These are phyloP conservation scores for Plectranthus barbatus DNA, from an alignment of 257 asterid genomes.

Conservation along the genomic window DNA sequence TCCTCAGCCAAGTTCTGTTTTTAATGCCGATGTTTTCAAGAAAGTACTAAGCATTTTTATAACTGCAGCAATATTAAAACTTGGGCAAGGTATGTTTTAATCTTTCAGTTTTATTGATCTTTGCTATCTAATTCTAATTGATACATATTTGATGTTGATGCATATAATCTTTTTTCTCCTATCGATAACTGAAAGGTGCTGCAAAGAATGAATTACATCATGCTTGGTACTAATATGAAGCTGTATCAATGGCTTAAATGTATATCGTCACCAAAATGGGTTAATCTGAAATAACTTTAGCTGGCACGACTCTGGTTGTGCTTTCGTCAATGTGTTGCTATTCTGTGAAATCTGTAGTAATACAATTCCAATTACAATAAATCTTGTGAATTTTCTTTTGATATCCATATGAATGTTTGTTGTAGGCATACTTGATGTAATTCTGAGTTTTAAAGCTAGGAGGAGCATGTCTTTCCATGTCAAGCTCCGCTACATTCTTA, in stretches of 20 bases:
- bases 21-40: no score
- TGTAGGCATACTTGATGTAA: slow-evolving; percentile 87
- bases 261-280: neutral
- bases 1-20: slow-evolving; percentile 56
- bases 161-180: neutral
- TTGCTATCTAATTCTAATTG: neutral
- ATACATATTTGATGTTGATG: neutral
- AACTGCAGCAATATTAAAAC: slow-evolving; percentile 93
- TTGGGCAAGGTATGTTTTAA: slow-evolving; percentile 73
- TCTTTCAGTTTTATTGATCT: slow-evolving; percentile 1
- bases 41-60: slow-evolving; percentile 85
- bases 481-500: slow-evolving; percentile 80
- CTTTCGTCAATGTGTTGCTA: neutral
- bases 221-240: neutral
- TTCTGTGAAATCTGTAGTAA: slow-evolving; percentile 1
- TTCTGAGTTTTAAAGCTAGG: slow-evolving; percentile 85
- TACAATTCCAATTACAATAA: neutral
- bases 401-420: slow-evolving; percentile 3
- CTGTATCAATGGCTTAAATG: neutral
- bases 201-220: neutral
- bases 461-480: slow-evolving; percentile 86
- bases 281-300: neutral
- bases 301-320: neutral
- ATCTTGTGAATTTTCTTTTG: slow-evolving; percentile 10
- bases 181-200: slow-evolving; percentile 9